Conservation (phyloP, 352 stramenopile genomes). For the Salisapilia sapeloensis region DNA sequence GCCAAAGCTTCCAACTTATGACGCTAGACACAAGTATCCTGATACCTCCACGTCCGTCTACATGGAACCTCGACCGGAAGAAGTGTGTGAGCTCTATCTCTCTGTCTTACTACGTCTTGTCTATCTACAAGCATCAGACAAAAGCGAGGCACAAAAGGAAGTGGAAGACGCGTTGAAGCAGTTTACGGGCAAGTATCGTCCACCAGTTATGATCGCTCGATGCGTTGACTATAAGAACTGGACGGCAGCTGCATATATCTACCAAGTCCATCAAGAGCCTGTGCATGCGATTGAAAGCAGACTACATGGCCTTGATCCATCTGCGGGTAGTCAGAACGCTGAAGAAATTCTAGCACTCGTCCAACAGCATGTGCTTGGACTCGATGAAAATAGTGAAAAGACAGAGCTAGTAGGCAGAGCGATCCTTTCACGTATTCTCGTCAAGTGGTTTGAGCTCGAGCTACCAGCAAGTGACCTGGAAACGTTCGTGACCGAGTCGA, state of each 20-base stretch:
- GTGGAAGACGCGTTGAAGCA: conserved; percentile 37
- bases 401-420: conserved; percentile 23
- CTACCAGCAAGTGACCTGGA: conserved; percentile 39
- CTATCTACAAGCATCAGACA: not conserved
- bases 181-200: conserved; percentile 46
- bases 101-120: conserved; percentile 36
- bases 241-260: conserved; percentile 53
- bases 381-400: conserved; percentile 8
- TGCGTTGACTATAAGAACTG: conserved; percentile 76
- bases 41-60: conserved; percentile 32
- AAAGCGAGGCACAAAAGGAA: conserved; percentile 19
- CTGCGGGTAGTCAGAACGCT: conserved; percentile 6
- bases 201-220: conserved; percentile 53
- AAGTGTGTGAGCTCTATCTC: conserved; percentile 62
- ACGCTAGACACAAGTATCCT: not conserved
- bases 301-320: conserved; percentile 42
- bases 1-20: not conserved
- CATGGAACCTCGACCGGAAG: conserved; percentile 15
- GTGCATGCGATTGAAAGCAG: conserved; percentile 75
- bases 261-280: conserved; percentile 61
- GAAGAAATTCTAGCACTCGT: conserved; percentile 5
- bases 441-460: conserved; percentile 76
- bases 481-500: conserved; percentile 31
- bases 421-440: conserved; percentile 58
- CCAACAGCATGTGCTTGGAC: conserved; percentile 9